phyloP scores from a whole-genome alignment of 768 basidiomycete species.

The Russula sp. region DNA sequence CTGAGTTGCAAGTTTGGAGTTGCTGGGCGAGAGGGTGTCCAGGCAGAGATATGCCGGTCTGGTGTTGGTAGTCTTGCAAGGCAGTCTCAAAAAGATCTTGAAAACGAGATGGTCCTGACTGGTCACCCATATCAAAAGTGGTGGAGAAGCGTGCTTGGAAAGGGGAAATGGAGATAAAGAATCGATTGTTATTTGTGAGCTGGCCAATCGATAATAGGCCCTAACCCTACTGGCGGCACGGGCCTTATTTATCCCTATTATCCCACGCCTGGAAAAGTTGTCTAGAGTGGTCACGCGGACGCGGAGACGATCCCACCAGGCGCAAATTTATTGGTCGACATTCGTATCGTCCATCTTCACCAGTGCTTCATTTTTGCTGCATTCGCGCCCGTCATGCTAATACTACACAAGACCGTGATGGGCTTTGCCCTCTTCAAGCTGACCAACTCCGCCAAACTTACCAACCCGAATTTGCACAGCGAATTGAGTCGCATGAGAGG shows the following conservation, averaged over 20 bases:
- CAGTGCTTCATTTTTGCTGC: neutral
- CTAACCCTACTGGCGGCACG: no score
- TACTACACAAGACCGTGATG: conserved; percentile 91
- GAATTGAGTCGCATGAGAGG: conserved; percentile 85
- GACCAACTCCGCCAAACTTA: conserved; percentile 79
- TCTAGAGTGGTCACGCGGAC: no score
- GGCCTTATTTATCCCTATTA: no score
- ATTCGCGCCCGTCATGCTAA: conserved; percentile 63
- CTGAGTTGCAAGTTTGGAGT: neutral
- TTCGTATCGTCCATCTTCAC: neutral
- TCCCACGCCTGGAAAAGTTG: no score
- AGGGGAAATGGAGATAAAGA: no score
- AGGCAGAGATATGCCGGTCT: neutral
- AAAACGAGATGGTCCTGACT: neutral
- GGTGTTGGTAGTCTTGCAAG: neutral
- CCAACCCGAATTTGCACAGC: conserved; percentile 79
- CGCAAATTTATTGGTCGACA: conserved; percentile 1
- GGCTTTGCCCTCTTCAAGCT: conserved; percentile 99
- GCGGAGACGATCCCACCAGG: no score
- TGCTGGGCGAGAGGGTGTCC: neutral
- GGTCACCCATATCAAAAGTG: no score
- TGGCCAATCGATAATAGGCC: no score
- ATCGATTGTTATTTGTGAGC: no score
- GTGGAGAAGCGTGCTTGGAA: no score
- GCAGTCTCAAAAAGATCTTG: neutral